phyloP scores from a whole-genome alignment of 192 early-diverging fungal species.

The Podila horticola region DNA sequence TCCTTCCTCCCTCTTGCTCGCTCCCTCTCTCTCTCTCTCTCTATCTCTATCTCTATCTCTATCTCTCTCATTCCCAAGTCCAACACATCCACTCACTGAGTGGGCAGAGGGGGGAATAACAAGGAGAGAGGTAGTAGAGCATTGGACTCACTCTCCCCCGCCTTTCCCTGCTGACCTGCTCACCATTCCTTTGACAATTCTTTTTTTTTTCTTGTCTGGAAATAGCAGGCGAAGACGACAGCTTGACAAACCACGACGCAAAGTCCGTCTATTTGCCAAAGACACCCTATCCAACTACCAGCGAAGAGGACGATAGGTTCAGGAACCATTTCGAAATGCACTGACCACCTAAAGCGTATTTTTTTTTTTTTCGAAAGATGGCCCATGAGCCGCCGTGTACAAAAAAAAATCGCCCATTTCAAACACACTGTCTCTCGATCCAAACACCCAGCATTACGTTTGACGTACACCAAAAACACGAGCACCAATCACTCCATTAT shows the following conservation, averaged over 20 bases:
- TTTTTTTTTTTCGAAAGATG: neutral
- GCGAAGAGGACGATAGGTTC: constrained; percentile 13
- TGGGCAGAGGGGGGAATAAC: too few species aligned
- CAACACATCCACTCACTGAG: neutral
- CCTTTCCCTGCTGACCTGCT: neutral
- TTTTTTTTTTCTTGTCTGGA: neutral
- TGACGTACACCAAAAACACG: neutral
- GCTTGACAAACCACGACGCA: constrained; percentile 15
- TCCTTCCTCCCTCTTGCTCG: neutral
- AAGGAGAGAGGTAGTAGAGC: too few species aligned
- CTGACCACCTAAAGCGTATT: neutral
- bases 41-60: too few species aligned
- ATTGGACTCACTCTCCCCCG: neutral
- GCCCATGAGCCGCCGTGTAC: neutral
- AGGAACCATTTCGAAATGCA: constrained; percentile 8
- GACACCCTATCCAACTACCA: constrained; percentile 40
- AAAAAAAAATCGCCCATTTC: neutral
- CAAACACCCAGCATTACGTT: neutral
- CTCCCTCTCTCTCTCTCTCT: too few species aligned
- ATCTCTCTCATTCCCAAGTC: neutral
- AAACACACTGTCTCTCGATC: too few species aligned
- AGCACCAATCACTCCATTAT: too few species aligned
- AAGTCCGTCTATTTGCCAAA: constrained; percentile 30
- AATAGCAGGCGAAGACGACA: constrained; percentile 24
- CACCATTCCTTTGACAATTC: neutral